Evolutionary conservation across 2,329 filamentous ascomycete genomes (phyloP).

Genomic region (Capronia epimyces): DNA sequence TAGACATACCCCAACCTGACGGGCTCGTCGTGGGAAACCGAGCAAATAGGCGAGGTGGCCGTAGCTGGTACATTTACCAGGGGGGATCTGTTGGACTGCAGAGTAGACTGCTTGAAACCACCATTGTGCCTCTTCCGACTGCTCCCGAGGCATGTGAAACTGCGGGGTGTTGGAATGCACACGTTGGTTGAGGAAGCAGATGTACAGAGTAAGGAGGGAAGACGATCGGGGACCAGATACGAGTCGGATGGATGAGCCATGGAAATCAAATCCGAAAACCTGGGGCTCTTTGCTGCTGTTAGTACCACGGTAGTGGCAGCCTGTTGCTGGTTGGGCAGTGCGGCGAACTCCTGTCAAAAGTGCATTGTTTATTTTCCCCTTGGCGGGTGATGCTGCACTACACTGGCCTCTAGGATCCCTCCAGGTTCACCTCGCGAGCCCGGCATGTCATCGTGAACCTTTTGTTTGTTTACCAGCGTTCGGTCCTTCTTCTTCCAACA

Average conservation of each 20-base stretch:
- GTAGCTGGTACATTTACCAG: constrained; percentile 80
- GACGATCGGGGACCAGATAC: neutral
- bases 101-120: constrained; percentile 64
- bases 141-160: constrained; percentile 37
- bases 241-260: neutral
- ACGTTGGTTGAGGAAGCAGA: neutral
- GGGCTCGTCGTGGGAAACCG: constrained; percentile 61
- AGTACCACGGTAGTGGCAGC: neutral
- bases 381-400: constrained; percentile 2
- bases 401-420: neutral
- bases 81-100: constrained; percentile 78
- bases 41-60: constrained; percentile 62
- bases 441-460: neutral
- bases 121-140: constrained; percentile 44
- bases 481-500: constrained; percentile 5
- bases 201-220: neutral
- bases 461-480: neutral
- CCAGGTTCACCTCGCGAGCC: neutral
- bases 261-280: constrained; percentile 8
- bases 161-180: neutral
- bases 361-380: constrained; percentile 9
- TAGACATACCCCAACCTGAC: constrained; percentile 84
- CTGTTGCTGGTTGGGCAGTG: neutral
- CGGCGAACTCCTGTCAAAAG: neutral
- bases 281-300: neutral